Percentiles rank a stretch among this genome's conserved stretches.
Evolutionary conservation across 169 alveolate genomes (phyloP).

Genomic region (Cryptosporidium baileyi): DNA sequence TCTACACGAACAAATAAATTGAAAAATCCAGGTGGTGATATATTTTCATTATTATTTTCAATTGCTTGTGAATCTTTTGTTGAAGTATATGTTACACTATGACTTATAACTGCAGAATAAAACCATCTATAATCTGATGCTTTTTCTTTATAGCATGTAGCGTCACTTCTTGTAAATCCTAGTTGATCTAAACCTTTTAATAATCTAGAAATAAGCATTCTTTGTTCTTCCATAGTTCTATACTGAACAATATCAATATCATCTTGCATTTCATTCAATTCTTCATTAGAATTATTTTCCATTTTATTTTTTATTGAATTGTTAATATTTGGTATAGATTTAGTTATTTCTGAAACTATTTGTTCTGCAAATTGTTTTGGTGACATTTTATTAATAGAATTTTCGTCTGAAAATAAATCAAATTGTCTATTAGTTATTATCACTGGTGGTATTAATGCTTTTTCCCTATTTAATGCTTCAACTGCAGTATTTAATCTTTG

Average conservation of each 20-base stretch:
- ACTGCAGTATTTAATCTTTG: constrained; percentile 55
- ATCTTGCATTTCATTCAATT: background rate
- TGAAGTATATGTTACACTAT: constrained; percentile 38
- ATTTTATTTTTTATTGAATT: background rate
- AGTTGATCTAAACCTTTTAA: constrained; percentile 60
- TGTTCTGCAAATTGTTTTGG: constrained; percentile 59
- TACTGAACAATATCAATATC: constrained; percentile 47
- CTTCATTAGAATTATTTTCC: background rate
- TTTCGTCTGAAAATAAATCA: background rate
- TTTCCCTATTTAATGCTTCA: constrained; percentile 67
- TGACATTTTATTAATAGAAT: background rate
- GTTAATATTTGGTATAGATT: constrained; percentile 2
- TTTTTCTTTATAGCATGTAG: constrained; percentile 54
- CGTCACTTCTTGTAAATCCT: constrained; percentile 66
- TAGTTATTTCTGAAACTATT: constrained; percentile 46
- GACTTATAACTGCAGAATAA: constrained; percentile 62
- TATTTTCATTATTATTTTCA: background rate
- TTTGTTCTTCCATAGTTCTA: constrained; percentile 68
- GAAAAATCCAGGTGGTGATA: constrained; percentile 66
- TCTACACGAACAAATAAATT: constrained; percentile 62
- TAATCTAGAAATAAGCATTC: constrained; percentile 36
- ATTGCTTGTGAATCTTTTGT: background rate
- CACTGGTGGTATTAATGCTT: constrained; percentile 58
- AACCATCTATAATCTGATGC: constrained; percentile 69
- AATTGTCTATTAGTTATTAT: constrained; percentile 41